Conservation (phyloP, 179 eudicot genomes). For the Sideroxylon spinosum region DNA sequence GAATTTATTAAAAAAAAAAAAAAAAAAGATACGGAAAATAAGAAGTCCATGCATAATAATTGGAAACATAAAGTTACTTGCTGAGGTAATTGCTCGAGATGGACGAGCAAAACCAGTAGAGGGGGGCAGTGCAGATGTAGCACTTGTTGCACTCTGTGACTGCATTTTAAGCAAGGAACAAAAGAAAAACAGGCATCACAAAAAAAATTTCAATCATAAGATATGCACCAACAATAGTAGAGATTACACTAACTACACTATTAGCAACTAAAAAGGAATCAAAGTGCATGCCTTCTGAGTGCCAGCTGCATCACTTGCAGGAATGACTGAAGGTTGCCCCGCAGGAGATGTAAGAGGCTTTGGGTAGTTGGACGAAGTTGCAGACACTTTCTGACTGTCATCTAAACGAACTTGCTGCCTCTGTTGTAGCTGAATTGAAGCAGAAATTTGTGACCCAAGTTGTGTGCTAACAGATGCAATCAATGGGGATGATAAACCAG, state of each 20-base stretch:
- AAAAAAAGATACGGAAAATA: background rate
- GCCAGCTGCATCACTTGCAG: conserved; percentile 40
- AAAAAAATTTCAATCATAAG: background rate
- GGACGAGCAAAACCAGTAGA: conserved; percentile 65
- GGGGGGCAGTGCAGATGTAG: conserved; percentile 47
- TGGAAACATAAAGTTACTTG: conserved; percentile 43
- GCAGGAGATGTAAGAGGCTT: conserved; percentile 52
- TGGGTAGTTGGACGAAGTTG: conserved; percentile 35
- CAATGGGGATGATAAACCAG: conserved; percentile 32
- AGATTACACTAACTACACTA: background rate
- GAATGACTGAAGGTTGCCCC: conserved; percentile 36
- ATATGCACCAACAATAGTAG: background rate
- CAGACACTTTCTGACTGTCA: conserved; percentile 51
- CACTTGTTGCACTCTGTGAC: conserved; percentile 52
- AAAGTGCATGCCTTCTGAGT: conserved; percentile 47
- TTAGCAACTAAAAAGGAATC: background rate
- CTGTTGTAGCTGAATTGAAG: conserved; percentile 51
- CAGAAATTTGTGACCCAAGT: conserved; percentile 42
- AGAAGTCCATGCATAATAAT: background rate
- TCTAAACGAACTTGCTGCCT: conserved; percentile 47
- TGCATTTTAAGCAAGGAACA: conserved; percentile 22
- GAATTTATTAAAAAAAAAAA: conserved; percentile 8
- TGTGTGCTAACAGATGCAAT: conserved; percentile 50
- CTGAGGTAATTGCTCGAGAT: conserved; percentile 58
- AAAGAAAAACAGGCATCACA: background rate